Conservation (phyloP, 1,139 yeast genomes). For the Magnusiomyces fungicola region DNA sequence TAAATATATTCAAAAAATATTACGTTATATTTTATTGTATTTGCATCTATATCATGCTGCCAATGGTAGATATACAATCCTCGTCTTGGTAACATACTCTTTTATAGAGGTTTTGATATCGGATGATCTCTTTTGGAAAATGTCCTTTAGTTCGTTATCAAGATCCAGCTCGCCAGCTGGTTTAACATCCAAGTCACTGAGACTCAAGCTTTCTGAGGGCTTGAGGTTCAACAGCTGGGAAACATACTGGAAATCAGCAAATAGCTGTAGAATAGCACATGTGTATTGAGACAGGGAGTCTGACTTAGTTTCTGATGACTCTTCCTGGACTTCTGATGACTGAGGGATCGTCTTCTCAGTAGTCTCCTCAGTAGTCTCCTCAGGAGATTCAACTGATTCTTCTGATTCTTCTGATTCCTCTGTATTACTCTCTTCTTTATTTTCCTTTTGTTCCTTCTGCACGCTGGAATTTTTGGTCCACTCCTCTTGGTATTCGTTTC, state of each 20-base stretch:
- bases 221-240: background rate
- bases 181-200: background rate
- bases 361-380: background rate
- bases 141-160: background rate
- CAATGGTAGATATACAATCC: conserved; percentile 13
- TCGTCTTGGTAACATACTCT: conserved; percentile 2
- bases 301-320: background rate
- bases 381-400: background rate
- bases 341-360: too few species aligned
- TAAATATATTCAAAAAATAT: too few species aligned
- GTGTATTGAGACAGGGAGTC: background rate
- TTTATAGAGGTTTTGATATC: background rate
- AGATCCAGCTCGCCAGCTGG: background rate
- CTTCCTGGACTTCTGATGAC: background rate
- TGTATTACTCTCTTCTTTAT: too few species aligned
- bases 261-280: background rate
- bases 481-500: background rate
- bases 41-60: too few species aligned
- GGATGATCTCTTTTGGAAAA: background rate
- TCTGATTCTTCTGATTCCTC: background rate
- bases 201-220: background rate
- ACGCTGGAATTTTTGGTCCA: too few species aligned
- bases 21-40: too few species aligned
- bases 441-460: too few species aligned
- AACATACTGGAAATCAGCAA: background rate